Base-by-base conservation (phyloP, 805 yeast species). In the Saturnispora quitensis region DNA sequence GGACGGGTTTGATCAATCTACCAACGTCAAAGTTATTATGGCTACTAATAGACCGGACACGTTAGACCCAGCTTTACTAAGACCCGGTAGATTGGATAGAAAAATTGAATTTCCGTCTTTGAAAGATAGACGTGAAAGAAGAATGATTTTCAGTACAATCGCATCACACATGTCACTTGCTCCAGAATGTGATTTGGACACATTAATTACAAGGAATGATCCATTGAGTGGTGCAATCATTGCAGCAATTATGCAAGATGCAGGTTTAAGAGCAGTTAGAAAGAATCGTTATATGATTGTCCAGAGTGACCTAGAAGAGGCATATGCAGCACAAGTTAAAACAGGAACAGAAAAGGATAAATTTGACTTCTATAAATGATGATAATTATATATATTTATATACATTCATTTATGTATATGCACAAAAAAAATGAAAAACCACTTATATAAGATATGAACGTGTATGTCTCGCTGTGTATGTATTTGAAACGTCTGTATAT, bases 41-140 rank as follows among this genome's bases (percentile, higher is more conserved):
- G 99, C 99, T 42, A 93, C 99, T 12, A 93, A 93, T 72, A 86
- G 99, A 73, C 96, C 97, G n/a, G 99, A 93, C 67, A 93, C 99
- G 2, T 79, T 93, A 60, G 99, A 93, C 71, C 99, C 99, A 4
- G 99, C 99, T 12, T 75, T 93, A 60, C 80, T 93, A 68, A 86
- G 99, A 73, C 97, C 99, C 18, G 99, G 99, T 59, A 86, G 99
- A 73, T 78, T 93, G 68, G 99, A 93, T 70, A 81, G 99, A 69
- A 95, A 95, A 70, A 95, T 93, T 61, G 99, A 93, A 70, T 95
- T 93, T 70, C 99, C 99, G 48, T 82, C 89, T 20, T 76, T 93
- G 68, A 86, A 95, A 64, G 99, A 93, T 68, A 83, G 99, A 72
- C 85, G 99, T 72, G 99, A 93, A 68, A 86, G 99, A 70, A 86